phyloP scores from a whole-genome alignment of 805 yeast species.

The Yamadazyma akitaensis region DNA sequence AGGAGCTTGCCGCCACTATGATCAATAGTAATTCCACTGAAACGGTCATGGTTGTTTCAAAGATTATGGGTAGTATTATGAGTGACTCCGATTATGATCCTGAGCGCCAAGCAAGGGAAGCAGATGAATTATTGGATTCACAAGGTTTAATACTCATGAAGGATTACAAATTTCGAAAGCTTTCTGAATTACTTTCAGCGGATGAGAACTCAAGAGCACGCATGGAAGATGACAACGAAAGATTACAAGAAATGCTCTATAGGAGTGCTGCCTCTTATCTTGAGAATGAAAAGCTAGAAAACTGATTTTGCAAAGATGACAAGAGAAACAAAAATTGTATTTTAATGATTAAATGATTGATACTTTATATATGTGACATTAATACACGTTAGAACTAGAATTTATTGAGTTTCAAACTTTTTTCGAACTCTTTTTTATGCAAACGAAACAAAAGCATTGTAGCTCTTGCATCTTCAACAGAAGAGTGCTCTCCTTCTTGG shows the following conservation, averaged over 20 bases:
- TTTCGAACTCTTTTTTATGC: slow-evolving; percentile 61
- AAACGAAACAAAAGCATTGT: slow-evolving; percentile 77
- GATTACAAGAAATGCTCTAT: slow-evolving; percentile 33
- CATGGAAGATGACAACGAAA: slow-evolving; percentile 18
- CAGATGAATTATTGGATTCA: slow-evolving; percentile 17
- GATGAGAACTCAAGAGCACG: slow-evolving; percentile 14
- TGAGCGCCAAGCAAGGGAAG: slow-evolving; percentile 12
- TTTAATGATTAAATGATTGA: background rate
- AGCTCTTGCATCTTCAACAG: slow-evolving; percentile 87
- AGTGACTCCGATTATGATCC: slow-evolving; percentile 16
- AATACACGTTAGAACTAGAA: background rate
- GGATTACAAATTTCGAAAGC: slow-evolving; percentile 11
- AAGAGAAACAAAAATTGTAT: background rate
- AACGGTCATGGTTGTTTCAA: slow-evolving; percentile 25
- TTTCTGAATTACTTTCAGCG: slow-evolving; percentile 7
- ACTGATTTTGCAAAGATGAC: slow-evolving; percentile 13
- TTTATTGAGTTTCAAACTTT: slow-evolving; percentile 10
- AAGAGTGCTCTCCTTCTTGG: slow-evolving; percentile 75
- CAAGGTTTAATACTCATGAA: slow-evolving; percentile 10
- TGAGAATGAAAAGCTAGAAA: slow-evolving; percentile 34
- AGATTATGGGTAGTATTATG: slow-evolving; percentile 22
- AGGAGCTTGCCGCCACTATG: slow-evolving; percentile 24
- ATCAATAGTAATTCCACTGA: slow-evolving; percentile 26
- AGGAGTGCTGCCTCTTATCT: slow-evolving; percentile 34
- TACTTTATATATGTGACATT: background rate